Evolutionary conservation across 306 rosid genomes (phyloP), one percentile per base, ranked within the genome.

Genomic region (Oxytropis ochrocephala): DNA sequence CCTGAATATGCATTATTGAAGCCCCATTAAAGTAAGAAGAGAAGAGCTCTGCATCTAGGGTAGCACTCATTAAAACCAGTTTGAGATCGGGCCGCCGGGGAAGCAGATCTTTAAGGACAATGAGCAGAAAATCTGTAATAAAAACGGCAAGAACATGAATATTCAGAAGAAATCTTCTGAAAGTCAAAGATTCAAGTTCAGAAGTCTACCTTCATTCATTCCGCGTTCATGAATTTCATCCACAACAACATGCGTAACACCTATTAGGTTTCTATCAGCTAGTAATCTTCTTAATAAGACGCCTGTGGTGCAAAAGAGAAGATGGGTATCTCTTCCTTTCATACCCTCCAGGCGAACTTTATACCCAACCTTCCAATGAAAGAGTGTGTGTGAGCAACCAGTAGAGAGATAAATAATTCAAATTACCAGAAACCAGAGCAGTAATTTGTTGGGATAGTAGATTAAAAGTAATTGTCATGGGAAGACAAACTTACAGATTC

Each of bases 191-290:
- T 74, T 56, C 8, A 43, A 79, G 63, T 69, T 44, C 69, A 81
- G 64, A 53, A 24, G 38, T 67, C 74, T 86, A 95, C 99, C 99
- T 87, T 95, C 97, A 79, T 89, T 91, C 92, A 95, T 91, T 78
- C 99, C 99, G 16, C 99, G 97, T 78, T 95, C 99, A 73, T 95
- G 99, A 75, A 95, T 95, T 82, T 95, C 99, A 74, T 95, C 97
- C 67, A 91, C 99, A 82, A 95, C 83, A 69, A 95, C 92, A 84
- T 91, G 97, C 38, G 96, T 89, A 65, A 95, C 82, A 58, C 91
- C 95, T 63, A 85, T 89, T 52, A 95, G 77, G 81, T 80, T 89
- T 86, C 99, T 82, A 79, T 95, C 99, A 64, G 85, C 86, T 11
- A 95, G 85, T 74, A 91, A 84, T 78, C 97, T 91, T 89, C 99